Evolutionary conservation across 352 stramenopile species (phyloP).

Genomic region (Pythium chondricola): DNA sequence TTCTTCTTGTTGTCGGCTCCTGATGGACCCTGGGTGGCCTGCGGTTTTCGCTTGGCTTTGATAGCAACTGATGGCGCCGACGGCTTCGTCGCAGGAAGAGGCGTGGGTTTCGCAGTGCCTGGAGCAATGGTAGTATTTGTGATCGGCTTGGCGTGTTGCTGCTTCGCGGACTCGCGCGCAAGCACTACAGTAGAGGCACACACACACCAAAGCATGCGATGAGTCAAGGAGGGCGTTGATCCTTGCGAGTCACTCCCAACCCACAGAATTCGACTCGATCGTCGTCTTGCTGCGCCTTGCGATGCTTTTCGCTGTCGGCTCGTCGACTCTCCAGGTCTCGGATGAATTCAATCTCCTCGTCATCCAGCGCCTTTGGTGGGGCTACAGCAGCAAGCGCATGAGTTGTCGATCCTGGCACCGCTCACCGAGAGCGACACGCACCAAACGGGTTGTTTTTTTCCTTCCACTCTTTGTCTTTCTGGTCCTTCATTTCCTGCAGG

Average conservation of each 20-base stretch:
- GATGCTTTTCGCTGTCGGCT: constrained; percentile 34
- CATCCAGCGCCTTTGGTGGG: constrained; percentile 78
- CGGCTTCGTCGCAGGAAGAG: constrained; percentile 17
- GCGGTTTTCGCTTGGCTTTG: constrained; percentile 47
- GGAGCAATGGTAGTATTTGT: too few species aligned
- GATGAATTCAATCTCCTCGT: constrained; percentile 83
- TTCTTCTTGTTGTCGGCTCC: constrained; percentile 19
- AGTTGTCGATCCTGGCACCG: too few species aligned
- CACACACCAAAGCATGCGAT: background rate
- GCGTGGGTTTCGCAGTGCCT: too few species aligned
- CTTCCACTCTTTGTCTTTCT: constrained; percentile 85
- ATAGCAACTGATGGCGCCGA: constrained; percentile 35
- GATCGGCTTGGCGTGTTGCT: too few species aligned
- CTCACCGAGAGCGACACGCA: constrained; percentile 17
- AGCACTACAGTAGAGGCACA: constrained; percentile 29
- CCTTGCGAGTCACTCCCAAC: too few species aligned
- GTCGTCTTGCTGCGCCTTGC: constrained; percentile 63
- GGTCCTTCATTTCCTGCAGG: constrained; percentile 65
- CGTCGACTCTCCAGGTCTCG: constrained; percentile 56
- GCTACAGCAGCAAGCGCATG: constrained; percentile 30
- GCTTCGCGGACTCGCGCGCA: constrained; percentile 41
- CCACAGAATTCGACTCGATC: constrained; percentile 70
- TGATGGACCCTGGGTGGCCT: constrained; percentile 3
- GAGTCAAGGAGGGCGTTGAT: too few species aligned
- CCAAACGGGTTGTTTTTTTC: constrained; percentile 87